phyloP scores from a whole-genome alignment of 768 basidiomycete species.

The Krasilnikovozyma curviuscula region DNA sequence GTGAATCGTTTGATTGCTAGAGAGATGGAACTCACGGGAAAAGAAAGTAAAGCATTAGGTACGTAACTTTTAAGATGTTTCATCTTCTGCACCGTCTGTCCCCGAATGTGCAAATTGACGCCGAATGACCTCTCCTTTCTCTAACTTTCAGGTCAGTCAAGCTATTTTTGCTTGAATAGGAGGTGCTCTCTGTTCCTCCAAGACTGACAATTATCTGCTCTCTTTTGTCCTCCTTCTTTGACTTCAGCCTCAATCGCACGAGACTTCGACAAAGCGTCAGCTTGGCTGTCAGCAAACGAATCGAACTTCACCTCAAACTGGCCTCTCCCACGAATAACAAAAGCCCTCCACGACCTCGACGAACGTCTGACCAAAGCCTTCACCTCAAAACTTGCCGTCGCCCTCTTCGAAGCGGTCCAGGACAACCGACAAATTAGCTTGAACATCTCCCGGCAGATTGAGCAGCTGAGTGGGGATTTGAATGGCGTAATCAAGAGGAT shows the following conservation, averaged over 20 bases:
- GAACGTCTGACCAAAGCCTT: constrained; percentile 12
- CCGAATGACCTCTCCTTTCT: neutral
- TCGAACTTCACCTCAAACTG: constrained; percentile 7
- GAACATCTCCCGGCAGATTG: constrained; percentile 6
- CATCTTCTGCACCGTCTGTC: neutral
- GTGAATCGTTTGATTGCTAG: constrained; percentile 1
- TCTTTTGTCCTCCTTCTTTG: neutral
- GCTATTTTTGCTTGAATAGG: neutral
- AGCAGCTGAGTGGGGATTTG: constrained; percentile 5
- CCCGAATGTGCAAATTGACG: neutral
- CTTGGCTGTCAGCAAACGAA: constrained; percentile 7
- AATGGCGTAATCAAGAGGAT: constrained; percentile 7
- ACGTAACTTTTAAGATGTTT: too few species aligned
- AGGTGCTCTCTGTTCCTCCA: too few species aligned
- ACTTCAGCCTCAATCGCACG: constrained; percentile 1
- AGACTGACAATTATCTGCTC: too few species aligned
- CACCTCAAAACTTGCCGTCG: constrained; percentile 12
- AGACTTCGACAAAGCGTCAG: constrained; percentile 10
- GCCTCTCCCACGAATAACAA: constrained; percentile 2
- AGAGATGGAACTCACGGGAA: constrained; percentile 7
- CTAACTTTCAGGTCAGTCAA: neutral
- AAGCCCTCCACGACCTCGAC: constrained; percentile 7
- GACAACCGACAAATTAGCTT: neutral
- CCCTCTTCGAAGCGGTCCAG: constrained; percentile 9
- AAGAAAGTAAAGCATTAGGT: constrained; percentile 7